Percentiles rank a stretch among this genome's conserved stretches.
Evolutionary conservation across 1,139 yeast genomes (phyloP).

Genomic region (Keqinozyma sinolaborantium): DNA sequence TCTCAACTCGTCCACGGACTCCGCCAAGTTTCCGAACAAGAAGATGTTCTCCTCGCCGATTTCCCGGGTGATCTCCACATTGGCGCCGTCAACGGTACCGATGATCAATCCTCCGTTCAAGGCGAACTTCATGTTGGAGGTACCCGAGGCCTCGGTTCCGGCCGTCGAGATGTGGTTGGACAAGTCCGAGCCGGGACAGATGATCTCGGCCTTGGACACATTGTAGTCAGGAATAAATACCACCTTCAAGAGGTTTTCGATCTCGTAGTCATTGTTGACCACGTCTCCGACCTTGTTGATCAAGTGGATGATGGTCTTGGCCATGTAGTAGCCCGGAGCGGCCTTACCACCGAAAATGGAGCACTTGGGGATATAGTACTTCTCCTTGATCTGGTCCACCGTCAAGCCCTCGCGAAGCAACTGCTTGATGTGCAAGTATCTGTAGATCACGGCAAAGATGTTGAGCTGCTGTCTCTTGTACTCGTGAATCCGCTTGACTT

Average conservation of each 20-base stretch:
- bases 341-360: slow-evolving; percentile 91
- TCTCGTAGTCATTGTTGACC: slow-evolving; percentile 71
- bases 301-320: slow-evolving; percentile 83
- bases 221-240: slow-evolving; percentile 89
- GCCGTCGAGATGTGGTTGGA: slow-evolving; percentile 97
- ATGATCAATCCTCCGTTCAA: slow-evolving; percentile 90
- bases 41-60: slow-evolving; percentile 91
- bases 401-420: slow-evolving; percentile 46
- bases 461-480: slow-evolving; percentile 94
- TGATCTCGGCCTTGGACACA: slow-evolving; percentile 90
- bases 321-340: slow-evolving; percentile 96
- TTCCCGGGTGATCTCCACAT: slow-evolving; percentile 91
- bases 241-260: slow-evolving; percentile 76
- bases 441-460: slow-evolving; percentile 81
- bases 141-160: slow-evolving; percentile 96
- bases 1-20: slow-evolving; percentile 82
- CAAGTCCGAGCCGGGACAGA: slow-evolving; percentile 85
- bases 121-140: slow-evolving; percentile 94
- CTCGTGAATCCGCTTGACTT: slow-evolving; percentile 93
- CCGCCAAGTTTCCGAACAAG: slow-evolving; percentile 86
- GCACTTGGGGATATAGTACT: slow-evolving; percentile 70
- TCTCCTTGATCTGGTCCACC: slow-evolving; percentile 55
- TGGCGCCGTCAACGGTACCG: slow-evolving; percentile 97
- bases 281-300: slow-evolving; percentile 79
- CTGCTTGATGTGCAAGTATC: slow-evolving; percentile 74